Conservation (phyloP, 331 rosid genomes). For the Acacia pycnantha region DNA sequence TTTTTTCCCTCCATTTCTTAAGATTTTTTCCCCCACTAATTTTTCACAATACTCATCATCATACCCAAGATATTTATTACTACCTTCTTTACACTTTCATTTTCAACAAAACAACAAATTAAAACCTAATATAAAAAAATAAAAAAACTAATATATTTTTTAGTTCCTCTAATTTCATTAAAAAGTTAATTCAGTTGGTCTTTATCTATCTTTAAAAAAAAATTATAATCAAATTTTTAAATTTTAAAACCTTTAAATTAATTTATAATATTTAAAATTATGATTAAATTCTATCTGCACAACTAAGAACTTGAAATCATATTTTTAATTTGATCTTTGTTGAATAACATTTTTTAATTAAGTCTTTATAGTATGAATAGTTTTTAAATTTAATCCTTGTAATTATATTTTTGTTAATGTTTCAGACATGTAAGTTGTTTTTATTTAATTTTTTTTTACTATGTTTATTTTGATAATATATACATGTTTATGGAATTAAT, state of each 20-base stretch:
- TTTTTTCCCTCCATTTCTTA: neutral
- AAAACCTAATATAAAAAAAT: neutral
- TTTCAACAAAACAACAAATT: neutral
- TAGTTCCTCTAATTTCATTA: neutral
- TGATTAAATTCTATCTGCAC: neutral
- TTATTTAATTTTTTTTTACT: neutral
- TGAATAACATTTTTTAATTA: neutral
- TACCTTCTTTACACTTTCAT: conserved; percentile 16
- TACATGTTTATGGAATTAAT: neutral
- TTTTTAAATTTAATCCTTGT: neutral
- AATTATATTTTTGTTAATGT: neutral
- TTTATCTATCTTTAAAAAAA: neutral
- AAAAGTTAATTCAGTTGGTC: neutral
- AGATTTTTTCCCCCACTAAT: conserved; percentile 26
- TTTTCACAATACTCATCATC: conserved; percentile 6
- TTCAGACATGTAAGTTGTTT: neutral
- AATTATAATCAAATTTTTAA: neutral
- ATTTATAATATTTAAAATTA: neutral
- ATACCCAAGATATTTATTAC: neutral
- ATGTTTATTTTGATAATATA: neutral
- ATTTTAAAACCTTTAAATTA: neutral
- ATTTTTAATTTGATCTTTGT: neutral
- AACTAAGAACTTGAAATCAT: neutral
- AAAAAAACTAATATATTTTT: neutral
- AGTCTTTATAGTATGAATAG: neutral